phyloP scores from a whole-genome alignment of 2,329 filamentous ascomycete species.

The Xylaria sp. region DNA sequence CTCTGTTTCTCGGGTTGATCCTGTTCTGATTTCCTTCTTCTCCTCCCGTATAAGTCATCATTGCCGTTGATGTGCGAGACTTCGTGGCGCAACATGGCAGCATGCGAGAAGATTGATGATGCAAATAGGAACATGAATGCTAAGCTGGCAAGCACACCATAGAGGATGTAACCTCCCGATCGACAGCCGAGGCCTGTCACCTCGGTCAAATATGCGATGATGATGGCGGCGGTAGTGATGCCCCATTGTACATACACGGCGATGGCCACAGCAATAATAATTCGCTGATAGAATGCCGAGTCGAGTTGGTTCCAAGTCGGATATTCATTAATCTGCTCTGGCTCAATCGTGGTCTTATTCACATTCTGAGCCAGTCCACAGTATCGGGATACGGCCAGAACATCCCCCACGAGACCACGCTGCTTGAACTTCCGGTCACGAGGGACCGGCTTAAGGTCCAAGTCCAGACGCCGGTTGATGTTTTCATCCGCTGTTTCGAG shows the following conservation, averaged over 20 bases:
- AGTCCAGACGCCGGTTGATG: slow-evolving; percentile 9
- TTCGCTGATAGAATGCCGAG: slow-evolving; percentile 37
- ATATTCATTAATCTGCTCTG: slow-evolving; percentile 29
- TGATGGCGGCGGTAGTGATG: slow-evolving; percentile 33
- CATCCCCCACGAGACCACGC: slow-evolving; percentile 27
- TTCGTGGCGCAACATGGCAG: slow-evolving; percentile 36
- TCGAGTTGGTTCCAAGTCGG: slow-evolving; percentile 33
- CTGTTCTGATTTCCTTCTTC: background rate
- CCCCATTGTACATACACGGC: slow-evolving; percentile 38
- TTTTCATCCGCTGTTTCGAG: slow-evolving; percentile 27
- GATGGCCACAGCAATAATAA: slow-evolving; percentile 25
- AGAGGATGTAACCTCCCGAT: slow-evolving; percentile 39
- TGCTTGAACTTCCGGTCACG: slow-evolving; percentile 23
- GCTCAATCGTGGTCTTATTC: slow-evolving; percentile 12
- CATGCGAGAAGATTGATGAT: slow-evolving; percentile 37
- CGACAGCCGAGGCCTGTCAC: slow-evolving; percentile 39
- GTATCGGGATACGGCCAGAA: slow-evolving; percentile 27
- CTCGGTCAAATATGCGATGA: slow-evolving; percentile 37
- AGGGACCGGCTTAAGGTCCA: slow-evolving; percentile 19
- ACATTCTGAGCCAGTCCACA: slow-evolving; percentile 27
- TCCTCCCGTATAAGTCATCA: background rate
- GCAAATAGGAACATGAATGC: slow-evolving; percentile 35
- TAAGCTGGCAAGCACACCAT: slow-evolving; percentile 26
- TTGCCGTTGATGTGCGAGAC: background rate
- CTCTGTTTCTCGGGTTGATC: background rate